Conservation (phyloP, 805 yeast species). For the Candida ulmi region DNA sequence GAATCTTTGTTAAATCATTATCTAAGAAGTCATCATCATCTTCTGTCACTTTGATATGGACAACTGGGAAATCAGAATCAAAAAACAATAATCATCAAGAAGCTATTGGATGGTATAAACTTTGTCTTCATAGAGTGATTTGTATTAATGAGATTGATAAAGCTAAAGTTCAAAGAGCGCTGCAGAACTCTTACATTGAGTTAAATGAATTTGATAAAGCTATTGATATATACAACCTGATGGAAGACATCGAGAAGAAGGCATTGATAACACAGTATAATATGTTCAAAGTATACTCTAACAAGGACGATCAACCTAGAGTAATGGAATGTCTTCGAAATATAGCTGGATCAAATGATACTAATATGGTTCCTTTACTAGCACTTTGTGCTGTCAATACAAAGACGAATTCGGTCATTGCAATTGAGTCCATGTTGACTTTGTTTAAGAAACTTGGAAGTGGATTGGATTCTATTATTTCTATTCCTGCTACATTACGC, state of each 20-base stretch:
- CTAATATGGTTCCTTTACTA: constrained; percentile 27
- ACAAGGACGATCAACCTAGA: constrained; percentile 10
- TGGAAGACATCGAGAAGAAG: constrained; percentile 19
- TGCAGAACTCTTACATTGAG: constrained; percentile 25
- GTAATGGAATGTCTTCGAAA: constrained; percentile 25
- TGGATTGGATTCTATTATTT: constrained; percentile 10
- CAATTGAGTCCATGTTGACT: constrained; percentile 20
- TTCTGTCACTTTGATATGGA: constrained; percentile 34
- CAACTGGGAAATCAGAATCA: constrained; percentile 27
- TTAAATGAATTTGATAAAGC: constrained; percentile 18
- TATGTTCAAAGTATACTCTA: constrained; percentile 21
- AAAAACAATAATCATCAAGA: constrained; percentile 19
- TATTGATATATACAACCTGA: constrained; percentile 14
- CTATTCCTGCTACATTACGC: constrained; percentile 24
- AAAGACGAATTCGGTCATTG: constrained; percentile 19
- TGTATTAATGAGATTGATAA: constrained; percentile 24
- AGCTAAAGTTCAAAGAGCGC: constrained; percentile 33
- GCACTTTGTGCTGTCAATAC: constrained; percentile 29
- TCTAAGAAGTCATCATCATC: constrained; percentile 27
- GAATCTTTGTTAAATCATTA: constrained; percentile 19
- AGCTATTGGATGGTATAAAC: constrained; percentile 22
- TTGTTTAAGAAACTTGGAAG: constrained; percentile 22
- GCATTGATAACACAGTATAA: constrained; percentile 29
- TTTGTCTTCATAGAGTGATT: constrained; percentile 22
- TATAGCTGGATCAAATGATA: constrained; percentile 29